Evolutionary conservation across 1,284 basidiomycete species (phyloP), one percentile per base, ranked within the genome.

Genomic region (Papiliotrema nemorosa): DNA sequence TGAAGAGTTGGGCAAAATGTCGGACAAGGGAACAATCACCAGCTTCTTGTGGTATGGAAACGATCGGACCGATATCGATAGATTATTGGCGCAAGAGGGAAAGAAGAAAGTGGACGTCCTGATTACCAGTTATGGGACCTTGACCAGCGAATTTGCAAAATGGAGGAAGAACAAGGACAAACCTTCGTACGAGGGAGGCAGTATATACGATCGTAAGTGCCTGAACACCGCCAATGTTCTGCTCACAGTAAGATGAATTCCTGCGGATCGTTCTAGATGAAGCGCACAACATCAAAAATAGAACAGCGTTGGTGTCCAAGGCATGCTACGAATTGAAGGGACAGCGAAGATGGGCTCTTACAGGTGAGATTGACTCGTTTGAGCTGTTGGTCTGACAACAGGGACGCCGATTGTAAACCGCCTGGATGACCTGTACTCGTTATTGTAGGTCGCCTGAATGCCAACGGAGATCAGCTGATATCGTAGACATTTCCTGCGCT

Each of bases 321-420:
- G 91, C 94, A 2, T 88, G 88, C 43, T 97, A 87, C 67, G 87
- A 87, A 7, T 79, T 98, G 6, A 81, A 81, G 42, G 87, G 88
- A 2, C 79, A 84, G 52, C 79, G 89, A 33, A 80, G 89, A 57
- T 98, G 94, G 94, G 89, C 89, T 4, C 82, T 97, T 13, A 96
- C 91, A 4, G 88, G 85, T 81, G 55, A 39, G 64, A 26, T 13
- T 10, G 12, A 39, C 46, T 2, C 22, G 48, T 21, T 36, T 53
- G 38, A 26, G 7, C 21, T 16, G 10, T 35, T 47, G 14, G n/a
- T 25, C 36, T 34, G 21, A 44, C 34, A 16, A n/a, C n/a, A 81
- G 88, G 91, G 27, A 97, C 94, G 10, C 94, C 94, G 0, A 97
- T 98, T 56, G 90, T 97, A 53, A 98, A 98, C 69, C 84, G 86